phyloP scores from a whole-genome alignment of 805 yeast species.

The Ogataea naganishii region DNA sequence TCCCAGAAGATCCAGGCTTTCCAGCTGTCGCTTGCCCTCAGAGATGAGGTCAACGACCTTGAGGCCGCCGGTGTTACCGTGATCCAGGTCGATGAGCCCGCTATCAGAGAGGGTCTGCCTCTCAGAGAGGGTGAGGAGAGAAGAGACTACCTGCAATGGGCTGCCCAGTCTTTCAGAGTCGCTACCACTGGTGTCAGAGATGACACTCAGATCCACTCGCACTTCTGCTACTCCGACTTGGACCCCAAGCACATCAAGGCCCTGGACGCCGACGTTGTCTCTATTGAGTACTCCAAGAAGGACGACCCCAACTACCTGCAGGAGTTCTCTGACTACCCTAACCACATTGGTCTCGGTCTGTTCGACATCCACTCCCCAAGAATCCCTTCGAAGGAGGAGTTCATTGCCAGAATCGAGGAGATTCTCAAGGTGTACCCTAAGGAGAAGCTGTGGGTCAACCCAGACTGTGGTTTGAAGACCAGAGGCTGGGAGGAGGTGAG shows the following conservation, averaged over 20 bases:
- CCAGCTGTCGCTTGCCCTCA: slow-evolving; percentile 94
- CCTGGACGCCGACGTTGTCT: slow-evolving; percentile 98
- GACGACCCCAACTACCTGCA: slow-evolving; percentile 97
- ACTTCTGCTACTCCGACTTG: slow-evolving; percentile 99
- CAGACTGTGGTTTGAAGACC: slow-evolving; percentile 99
- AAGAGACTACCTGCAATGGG: slow-evolving; percentile 94
- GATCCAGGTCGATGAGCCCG: slow-evolving; percentile 99
- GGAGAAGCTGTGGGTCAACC: slow-evolving; percentile 99
- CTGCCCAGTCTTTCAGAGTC: slow-evolving; percentile 98
- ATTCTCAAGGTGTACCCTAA: slow-evolving; percentile 96
- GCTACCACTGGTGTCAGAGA: slow-evolving; percentile 97
- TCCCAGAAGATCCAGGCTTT: slow-evolving; percentile 88
- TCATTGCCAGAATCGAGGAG: slow-evolving; percentile 85
- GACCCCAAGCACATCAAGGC: slow-evolving; percentile 99
- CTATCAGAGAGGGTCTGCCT: slow-evolving; percentile 99
- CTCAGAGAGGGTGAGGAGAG: slow-evolving; percentile 97
- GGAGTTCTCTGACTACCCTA: slow-evolving; percentile 97
- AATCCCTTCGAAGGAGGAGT: slow-evolving; percentile 96
- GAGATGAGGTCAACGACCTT: slow-evolving; percentile 97
- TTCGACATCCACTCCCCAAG: slow-evolving; percentile 99
- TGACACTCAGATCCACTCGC: slow-evolving; percentile 97
- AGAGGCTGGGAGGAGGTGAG: slow-evolving; percentile 99
- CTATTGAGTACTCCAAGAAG: slow-evolving; percentile 99
- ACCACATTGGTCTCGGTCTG: slow-evolving; percentile 98
- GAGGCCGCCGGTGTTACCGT: slow-evolving; percentile 98